Base-by-base conservation (phyloP, 768 basidiomycete species). In the Mycena crocata region DNA sequence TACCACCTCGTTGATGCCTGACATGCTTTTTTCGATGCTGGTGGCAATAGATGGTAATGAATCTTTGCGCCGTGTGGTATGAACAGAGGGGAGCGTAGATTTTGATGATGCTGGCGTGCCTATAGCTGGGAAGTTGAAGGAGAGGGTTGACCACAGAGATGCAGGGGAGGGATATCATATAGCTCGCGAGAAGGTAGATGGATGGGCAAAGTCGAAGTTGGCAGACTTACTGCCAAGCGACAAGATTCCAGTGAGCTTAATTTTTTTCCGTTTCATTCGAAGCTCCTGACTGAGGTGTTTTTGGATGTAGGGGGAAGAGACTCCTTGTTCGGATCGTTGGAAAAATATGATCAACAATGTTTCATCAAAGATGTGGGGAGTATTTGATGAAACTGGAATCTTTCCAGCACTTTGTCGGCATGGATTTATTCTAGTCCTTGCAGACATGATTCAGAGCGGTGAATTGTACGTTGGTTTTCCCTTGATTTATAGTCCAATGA, bases 311-410 rank as follows among this genome's bases (percentile, higher is more conserved):
- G 55, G 55, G 6, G 39, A 57, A 26, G 40, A 57, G 1, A 57
- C 28, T 13, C 40, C 55, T 26, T 57, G 57, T 32, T 17, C 26
- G 24, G 57, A 57, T 15, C 34, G 63, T 2, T 64, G 63, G 63
- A 57, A 64, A 26, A 64, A 64, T 19, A 81, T 34, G 67, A 70
- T 67, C 28, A 80, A 79, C 24, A 35, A 64, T 5, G 35, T 64
- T 5, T 51, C 37, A 1, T 26, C 45, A 64, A 73, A 68, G 28
- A 78, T 78, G 75, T 82, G 77, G 80, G 70, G 66, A 1, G 69
- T 81, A 2, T 84, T 80, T 51, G 66, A 77, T 2, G 79, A 83
- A 71, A 75, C 79, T 0, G 80, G 83, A 0, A 72, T 82, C 13
- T 84, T 85, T 62, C 74, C 78, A 0, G 54, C 67, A 62, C 74